These are phyloP conservation scores for Ceratocystis papillata DNA, from an alignment of 2,329 filamentous ascomycete genomes.

Conservation along the genomic window DNA sequence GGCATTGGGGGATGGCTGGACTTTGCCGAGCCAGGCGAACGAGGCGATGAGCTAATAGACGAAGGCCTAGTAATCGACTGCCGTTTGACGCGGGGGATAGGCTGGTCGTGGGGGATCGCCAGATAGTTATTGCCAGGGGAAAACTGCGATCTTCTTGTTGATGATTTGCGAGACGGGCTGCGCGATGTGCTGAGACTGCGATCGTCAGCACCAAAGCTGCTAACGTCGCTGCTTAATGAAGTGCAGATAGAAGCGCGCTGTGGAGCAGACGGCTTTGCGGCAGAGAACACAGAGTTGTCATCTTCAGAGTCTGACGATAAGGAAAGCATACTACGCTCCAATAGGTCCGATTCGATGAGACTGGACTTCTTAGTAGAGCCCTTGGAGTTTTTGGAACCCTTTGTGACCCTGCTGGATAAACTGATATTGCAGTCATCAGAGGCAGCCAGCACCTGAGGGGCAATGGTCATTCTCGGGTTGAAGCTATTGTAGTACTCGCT, in stretches of 20 bases:
- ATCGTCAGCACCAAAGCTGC: slow-evolving; percentile 20
- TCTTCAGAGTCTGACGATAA: slow-evolving; percentile 50
- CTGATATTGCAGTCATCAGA: slow-evolving; percentile 39
- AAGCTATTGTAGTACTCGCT: slow-evolving; percentile 20
- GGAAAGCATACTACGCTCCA: slow-evolving; percentile 46
- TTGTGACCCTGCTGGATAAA: slow-evolving; percentile 45
- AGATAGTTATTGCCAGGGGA: slow-evolving; percentile 36
- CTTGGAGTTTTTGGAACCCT: slow-evolving; percentile 44
- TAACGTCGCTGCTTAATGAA: slow-evolving; percentile 22
- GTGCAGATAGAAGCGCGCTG: slow-evolving; percentile 23
- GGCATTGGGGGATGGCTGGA: slow-evolving; percentile 12
- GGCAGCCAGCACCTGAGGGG: slow-evolving; percentile 9
- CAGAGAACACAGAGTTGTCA: slow-evolving; percentile 30
- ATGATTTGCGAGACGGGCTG: slow-evolving; percentile 30
- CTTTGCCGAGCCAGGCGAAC: slow-evolving; percentile 22
- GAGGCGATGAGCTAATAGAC: slow-evolving; percentile 28
- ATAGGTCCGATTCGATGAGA: slow-evolving; percentile 41
- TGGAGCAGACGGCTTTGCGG: slow-evolving; percentile 19
- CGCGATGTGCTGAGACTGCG: slow-evolving; percentile 9
- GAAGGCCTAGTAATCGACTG: slow-evolving; percentile 29
- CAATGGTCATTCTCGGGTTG: slow-evolving; percentile 15
- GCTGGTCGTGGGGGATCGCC: slow-evolving; percentile 32
- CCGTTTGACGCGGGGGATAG: slow-evolving; percentile 16
- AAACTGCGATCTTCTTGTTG: slow-evolving; percentile 35
- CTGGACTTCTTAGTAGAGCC: slow-evolving; percentile 37